Conservation (phyloP, 805 yeast species). For the Nakazawaea wickerhamii region DNA sequence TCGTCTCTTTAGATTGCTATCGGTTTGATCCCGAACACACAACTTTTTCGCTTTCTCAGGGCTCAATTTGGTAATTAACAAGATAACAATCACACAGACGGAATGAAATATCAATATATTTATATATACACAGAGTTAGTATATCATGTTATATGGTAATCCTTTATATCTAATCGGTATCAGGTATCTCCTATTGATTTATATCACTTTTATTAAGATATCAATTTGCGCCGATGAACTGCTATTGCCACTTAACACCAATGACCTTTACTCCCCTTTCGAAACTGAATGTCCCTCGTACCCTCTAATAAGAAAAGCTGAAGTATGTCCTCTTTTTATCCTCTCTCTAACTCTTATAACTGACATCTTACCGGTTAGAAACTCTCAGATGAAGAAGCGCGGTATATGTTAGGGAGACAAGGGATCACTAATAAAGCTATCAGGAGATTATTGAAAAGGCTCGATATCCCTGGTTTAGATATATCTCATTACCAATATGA, state of each 20-base stretch:
- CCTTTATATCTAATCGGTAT: too few species aligned
- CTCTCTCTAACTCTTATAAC: neutral
- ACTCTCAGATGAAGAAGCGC: constrained; percentile 17
- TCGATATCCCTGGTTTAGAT: constrained; percentile 23
- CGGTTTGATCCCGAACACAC: constrained; percentile 1
- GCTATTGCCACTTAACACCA: neutral
- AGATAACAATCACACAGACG: too few species aligned
- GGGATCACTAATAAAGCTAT: constrained; percentile 21
- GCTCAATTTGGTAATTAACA: too few species aligned
- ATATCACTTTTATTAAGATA: too few species aligned
- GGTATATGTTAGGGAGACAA: constrained; percentile 21
- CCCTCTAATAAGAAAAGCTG: constrained; percentile 20
- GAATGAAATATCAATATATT: too few species aligned
- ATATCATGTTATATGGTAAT: too few species aligned
- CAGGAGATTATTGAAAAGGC: constrained; percentile 17
- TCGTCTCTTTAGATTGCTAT: neutral
- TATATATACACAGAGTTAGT: too few species aligned
- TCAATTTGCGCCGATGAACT: neutral
- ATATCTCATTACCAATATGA: neutral
- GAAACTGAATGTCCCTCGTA: constrained; percentile 22
- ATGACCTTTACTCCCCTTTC: constrained; percentile 20
- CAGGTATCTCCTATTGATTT: too few species aligned
- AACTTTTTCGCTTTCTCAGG: too few species aligned
- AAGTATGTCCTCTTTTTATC: constrained; percentile 16
- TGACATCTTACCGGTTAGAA: constrained; percentile 15